A percentile compares a stretch with the other conserved stretches of the same genome.
Conservation (phyloP, 768 basidiomycete species). For the Polyporus arcularius region DNA sequence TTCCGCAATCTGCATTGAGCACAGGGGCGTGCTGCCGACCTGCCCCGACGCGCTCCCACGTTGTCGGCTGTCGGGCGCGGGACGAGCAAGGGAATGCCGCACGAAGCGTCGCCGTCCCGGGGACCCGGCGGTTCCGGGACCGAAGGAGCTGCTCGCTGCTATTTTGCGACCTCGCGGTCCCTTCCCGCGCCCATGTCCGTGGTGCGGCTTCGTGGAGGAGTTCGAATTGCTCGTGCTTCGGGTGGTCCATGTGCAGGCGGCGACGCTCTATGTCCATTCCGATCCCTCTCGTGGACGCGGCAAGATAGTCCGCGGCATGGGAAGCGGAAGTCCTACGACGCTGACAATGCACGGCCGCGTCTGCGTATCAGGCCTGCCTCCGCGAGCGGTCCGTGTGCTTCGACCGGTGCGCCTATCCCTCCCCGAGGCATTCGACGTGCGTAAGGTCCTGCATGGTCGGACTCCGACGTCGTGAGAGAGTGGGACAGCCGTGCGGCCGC, state of each 20-base stretch:
- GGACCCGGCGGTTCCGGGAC: conserved; percentile 5
- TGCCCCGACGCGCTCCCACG: background rate
- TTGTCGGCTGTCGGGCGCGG: background rate
- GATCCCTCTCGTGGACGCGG: too few relatives aligned
- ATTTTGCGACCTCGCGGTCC: background rate
- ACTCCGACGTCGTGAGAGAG: background rate
- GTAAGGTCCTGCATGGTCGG: background rate
- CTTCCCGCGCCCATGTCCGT: background rate
- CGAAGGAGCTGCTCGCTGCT: background rate
- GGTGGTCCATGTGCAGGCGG: background rate
- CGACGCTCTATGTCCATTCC: background rate
- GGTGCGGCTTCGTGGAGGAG: background rate
- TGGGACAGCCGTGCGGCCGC: background rate
- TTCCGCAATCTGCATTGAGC: too few relatives aligned
- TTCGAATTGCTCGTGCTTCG: background rate
- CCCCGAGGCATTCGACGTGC: background rate
- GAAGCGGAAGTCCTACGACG: too few relatives aligned
- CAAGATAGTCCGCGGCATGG: too few relatives aligned
- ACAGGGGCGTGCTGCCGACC: background rate
- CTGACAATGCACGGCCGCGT: background rate
- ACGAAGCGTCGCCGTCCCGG: conserved; percentile 8
- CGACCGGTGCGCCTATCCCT: background rate
- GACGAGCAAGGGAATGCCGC: background rate
- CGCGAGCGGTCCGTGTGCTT: background rate
- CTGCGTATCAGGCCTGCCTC: background rate